Percentiles rank a stretch among this genome's conserved stretches.
These are phyloP conservation scores for Aspergillus ibericus DNA, from an alignment of 2,329 filamentous ascomycete species.

Conservation along the genomic window DNA sequence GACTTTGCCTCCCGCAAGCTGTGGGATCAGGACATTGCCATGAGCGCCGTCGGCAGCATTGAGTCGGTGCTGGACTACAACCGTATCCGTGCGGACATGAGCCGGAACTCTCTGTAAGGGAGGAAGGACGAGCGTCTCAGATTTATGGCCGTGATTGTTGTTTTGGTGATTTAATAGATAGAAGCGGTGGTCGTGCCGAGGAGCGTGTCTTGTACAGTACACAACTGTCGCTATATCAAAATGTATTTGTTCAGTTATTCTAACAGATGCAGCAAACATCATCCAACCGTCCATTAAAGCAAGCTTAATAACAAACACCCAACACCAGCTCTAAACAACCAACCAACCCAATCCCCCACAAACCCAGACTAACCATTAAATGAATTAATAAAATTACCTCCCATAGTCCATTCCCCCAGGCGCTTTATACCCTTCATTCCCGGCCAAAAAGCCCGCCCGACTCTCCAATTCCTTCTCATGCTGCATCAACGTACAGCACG, in stretches of 20 bases:
- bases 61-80: slow-evolving; percentile 69
- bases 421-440: slow-evolving; percentile 25
- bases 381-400: not conserved
- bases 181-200: slow-evolving; percentile 23
- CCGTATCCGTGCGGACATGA: slow-evolving; percentile 74
- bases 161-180: slow-evolving; percentile 31
- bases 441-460: not conserved
- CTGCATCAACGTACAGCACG: slow-evolving; percentile 59
- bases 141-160: slow-evolving; percentile 20
- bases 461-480: slow-evolving; percentile 55
- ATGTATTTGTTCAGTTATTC: slow-evolving; percentile 18
- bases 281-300: too few species aligned
- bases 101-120: slow-evolving; percentile 61
- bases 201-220: slow-evolving; percentile 36
- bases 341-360: not conserved
- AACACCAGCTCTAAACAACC: not conserved
- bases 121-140: slow-evolving; percentile 15
- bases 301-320: not conserved
- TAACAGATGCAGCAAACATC: not conserved
- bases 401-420: slow-evolving; percentile 25
- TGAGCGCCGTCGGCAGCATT: slow-evolving; percentile 89
- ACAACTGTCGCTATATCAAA: slow-evolving; percentile 35
- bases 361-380: too few species aligned
- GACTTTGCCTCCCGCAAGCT: slow-evolving; percentile 91
- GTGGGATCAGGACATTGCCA: slow-evolving; percentile 95